Conservation (phyloP, 768 basidiomycete genomes). For the Leccinum arenicola region DNA sequence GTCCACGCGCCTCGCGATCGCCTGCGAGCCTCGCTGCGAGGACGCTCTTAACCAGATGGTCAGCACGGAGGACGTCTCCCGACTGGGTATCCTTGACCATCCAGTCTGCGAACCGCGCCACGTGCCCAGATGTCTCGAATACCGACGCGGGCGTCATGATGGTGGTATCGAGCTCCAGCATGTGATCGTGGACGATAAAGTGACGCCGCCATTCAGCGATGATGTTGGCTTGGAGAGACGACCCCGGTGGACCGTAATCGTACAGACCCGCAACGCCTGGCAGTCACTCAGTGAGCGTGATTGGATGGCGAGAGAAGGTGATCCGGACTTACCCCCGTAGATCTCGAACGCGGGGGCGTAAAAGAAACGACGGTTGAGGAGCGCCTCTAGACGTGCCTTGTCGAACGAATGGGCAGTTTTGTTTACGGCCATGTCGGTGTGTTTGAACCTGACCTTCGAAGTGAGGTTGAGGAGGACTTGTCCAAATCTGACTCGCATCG, state of each 20-base stretch:
- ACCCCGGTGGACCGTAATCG: slow-evolving; percentile 97
- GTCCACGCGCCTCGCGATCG: slow-evolving; percentile 85
- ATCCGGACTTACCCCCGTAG: slow-evolving; percentile 74
- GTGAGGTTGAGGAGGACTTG: background rate
- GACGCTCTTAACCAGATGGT: slow-evolving; percentile 92
- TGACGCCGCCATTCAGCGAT: slow-evolving; percentile 95
- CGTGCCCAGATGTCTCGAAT: slow-evolving; percentile 96
- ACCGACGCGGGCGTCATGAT: slow-evolving; percentile 95
- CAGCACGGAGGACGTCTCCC: slow-evolving; percentile 95
- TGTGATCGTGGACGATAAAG: slow-evolving; percentile 97
- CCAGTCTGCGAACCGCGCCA: slow-evolving; percentile 98
- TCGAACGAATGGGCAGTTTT: slow-evolving; percentile 87
- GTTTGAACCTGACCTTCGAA: slow-evolving; percentile 9
- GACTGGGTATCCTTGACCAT: slow-evolving; percentile 96
- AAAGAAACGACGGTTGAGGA: slow-evolving; percentile 91
- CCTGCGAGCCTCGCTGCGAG: slow-evolving; percentile 87
- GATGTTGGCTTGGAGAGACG: slow-evolving; percentile 94
- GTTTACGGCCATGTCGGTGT: slow-evolving; percentile 49
- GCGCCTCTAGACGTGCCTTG: slow-evolving; percentile 77
- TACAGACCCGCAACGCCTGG: slow-evolving; percentile 95
- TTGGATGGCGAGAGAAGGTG: background rate
- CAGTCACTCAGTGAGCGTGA: background rate
- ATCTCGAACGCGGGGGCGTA: slow-evolving; percentile 99
- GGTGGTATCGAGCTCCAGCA: slow-evolving; percentile 98
- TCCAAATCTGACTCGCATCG: slow-evolving; percentile 29